Percentiles rank a stretch among this genome's conserved stretches.
phyloP scores from a whole-genome alignment of 768 basidiomycete species.

The Erythrobasidium yunnanense region DNA sequence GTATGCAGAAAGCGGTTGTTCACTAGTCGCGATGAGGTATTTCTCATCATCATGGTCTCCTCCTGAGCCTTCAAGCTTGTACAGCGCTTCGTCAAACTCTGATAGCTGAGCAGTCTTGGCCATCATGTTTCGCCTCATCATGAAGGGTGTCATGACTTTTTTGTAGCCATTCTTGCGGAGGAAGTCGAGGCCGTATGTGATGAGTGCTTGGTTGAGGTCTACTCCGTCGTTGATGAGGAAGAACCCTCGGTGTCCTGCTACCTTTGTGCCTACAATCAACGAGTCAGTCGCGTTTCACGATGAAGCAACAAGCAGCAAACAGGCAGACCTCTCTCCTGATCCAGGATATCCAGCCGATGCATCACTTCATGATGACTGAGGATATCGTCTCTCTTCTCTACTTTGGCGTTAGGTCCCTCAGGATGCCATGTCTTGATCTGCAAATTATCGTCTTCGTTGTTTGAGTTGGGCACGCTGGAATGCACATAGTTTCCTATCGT shows the following conservation, averaged over 20 bases:
- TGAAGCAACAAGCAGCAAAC: neutral
- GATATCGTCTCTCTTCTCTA: slow-evolving; percentile 56
- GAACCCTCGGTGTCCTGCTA: slow-evolving; percentile 90
- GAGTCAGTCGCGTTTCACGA: neutral
- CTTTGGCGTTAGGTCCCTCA: slow-evolving; percentile 59
- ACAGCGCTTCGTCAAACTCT: slow-evolving; percentile 96
- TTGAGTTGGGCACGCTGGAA: slow-evolving; percentile 68
- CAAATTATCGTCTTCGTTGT: slow-evolving; percentile 89
- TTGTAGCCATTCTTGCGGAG: slow-evolving; percentile 70
- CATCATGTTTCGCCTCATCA: slow-evolving; percentile 98
- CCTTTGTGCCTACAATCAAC: slow-evolving; percentile 59
- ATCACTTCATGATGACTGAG: slow-evolving; percentile 97
- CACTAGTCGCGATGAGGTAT: slow-evolving; percentile 96
- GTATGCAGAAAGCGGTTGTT: slow-evolving; percentile 93
- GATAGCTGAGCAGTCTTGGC: slow-evolving; percentile 93
- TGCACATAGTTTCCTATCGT: slow-evolving; percentile 88
- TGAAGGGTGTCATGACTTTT: slow-evolving; percentile 92
- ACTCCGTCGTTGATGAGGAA: slow-evolving; percentile 91
- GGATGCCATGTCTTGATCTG: slow-evolving; percentile 78
- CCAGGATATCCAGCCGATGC: slow-evolving; percentile 84
- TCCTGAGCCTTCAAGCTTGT: slow-evolving; percentile 56
- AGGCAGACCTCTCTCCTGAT: slow-evolving; percentile 77
- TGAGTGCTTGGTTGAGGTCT: slow-evolving; percentile 91
- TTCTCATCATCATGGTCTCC: slow-evolving; percentile 66
- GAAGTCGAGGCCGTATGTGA: slow-evolving; percentile 89